Conservation (phyloP, 228 moss, liverwort and hornwort genomes). For the Sphagnum magellanicum region DNA sequence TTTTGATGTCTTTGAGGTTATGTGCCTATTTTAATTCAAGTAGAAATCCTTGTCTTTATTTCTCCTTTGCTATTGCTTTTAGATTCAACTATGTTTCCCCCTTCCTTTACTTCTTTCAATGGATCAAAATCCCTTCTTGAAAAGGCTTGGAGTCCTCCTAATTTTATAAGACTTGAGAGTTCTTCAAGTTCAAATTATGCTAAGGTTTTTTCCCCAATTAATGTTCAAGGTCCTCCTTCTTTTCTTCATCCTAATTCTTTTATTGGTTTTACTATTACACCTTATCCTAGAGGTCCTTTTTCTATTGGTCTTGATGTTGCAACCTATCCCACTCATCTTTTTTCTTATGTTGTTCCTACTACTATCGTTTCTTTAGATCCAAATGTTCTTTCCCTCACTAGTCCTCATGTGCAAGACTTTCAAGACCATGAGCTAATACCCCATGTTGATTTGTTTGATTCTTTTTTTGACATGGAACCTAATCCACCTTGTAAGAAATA, state of each 20-base stretch:
- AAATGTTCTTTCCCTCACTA: not conserved
- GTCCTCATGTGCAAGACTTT: not conserved
- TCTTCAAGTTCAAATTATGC: no score
- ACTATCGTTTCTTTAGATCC: not conserved
- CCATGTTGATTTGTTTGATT: no score
- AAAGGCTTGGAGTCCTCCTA: not conserved
- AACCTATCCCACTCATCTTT: no score
- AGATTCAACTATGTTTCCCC: not conserved
- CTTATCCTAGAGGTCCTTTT: no score
- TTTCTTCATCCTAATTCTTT: not conserved
- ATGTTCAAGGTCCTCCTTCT: not conserved
- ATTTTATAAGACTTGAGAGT: not conserved
- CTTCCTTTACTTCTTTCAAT: not conserved
- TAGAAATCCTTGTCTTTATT: not conserved
- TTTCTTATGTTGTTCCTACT: no score
- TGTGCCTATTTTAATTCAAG: not conserved
- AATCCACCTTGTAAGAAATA: not conserved
- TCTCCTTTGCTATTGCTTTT: not conserved
- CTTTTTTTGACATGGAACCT: no score
- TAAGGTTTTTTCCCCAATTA: not conserved
- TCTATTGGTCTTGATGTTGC: no score
- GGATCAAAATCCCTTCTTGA: not conserved
- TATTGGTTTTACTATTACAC: no score
- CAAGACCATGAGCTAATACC: not conserved
- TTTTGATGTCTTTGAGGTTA: no score